Conservation (phyloP, 2,329 filamentous ascomycete species). For the Fusarium euwallaceae region DNA sequence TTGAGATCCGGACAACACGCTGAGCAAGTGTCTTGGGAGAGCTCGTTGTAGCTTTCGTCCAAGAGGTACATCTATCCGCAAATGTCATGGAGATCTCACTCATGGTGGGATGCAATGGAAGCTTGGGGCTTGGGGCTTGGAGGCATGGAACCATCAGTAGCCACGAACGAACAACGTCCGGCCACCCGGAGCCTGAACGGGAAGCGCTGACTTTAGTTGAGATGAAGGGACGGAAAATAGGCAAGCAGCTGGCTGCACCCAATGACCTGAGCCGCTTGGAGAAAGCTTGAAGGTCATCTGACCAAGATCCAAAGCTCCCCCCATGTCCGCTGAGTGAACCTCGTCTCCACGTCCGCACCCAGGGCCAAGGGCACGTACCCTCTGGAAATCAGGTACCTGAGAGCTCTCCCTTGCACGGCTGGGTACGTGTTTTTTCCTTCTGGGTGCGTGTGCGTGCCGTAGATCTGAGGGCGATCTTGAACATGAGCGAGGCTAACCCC, state of each 20-base stretch:
- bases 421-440: constrained; percentile 9
- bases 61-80: constrained; percentile 38
- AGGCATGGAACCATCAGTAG: constrained; percentile 11
- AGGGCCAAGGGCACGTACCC: constrained; percentile 19
- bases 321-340: constrained; percentile 9
- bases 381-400: constrained; percentile 24
- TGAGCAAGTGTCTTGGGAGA: constrained; percentile 3
- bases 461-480: constrained; percentile 38
- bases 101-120: constrained; percentile 19
- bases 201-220: constrained; percentile 20
- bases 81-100: constrained; percentile 12
- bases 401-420: not conserved
- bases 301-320: constrained; percentile 20
- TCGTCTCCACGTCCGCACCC: constrained; percentile 10
- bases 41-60: constrained; percentile 9
- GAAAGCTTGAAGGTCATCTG: constrained; percentile 33
- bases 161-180: constrained; percentile 23
- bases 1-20: constrained; percentile 13
- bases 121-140: constrained; percentile 10
- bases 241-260: constrained; percentile 10
- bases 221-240: constrained; percentile 27
- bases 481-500: constrained; percentile 27
- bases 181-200: constrained; percentile 22
- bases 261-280: constrained; percentile 20
- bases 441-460: constrained; percentile 15